Conservation (phyloP, 257 asterid species). For the Linaria vulgaris region DNA sequence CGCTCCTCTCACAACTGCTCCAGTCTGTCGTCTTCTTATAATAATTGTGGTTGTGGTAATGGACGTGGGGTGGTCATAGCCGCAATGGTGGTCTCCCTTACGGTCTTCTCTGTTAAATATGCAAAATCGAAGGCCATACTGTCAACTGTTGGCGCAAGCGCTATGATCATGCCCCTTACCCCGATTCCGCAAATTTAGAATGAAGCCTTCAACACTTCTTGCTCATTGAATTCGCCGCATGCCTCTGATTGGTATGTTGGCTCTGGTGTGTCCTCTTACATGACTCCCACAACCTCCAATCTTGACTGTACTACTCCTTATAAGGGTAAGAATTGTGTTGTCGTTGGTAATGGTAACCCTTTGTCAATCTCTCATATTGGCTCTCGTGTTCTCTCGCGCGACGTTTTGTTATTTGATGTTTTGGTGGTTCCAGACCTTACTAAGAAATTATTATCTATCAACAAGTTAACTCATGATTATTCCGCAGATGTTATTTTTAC, state of each 20-base stretch:
- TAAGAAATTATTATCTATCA: neutral
- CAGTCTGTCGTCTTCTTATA: neutral
- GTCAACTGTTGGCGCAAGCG: neutral
- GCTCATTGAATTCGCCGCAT: neutral
- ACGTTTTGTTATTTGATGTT: neutral
- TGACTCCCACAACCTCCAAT: neutral
- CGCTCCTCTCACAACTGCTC: neutral
- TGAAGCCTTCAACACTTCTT: neutral
- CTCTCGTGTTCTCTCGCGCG: neutral
- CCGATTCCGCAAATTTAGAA: neutral
- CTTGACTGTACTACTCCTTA: neutral
- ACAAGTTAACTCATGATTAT: neutral
- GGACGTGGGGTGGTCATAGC: neutral
- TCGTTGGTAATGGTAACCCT: neutral
- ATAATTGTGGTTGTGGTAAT: too few relatives aligned
- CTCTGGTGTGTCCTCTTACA: neutral
- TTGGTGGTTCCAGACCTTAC: slow-evolving; percentile 12
- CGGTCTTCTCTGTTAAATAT: neutral
- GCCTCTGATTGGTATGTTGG: neutral
- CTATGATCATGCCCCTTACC: neutral
- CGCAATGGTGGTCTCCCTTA: neutral
- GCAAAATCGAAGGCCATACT: neutral
- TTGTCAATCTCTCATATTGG: neutral
- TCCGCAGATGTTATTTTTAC: neutral
- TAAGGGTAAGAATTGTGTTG: neutral